These are phyloP conservation scores for Melampsora americana DNA, from an alignment of 1,284 basidiomycete genomes.

Conservation along the genomic window DNA sequence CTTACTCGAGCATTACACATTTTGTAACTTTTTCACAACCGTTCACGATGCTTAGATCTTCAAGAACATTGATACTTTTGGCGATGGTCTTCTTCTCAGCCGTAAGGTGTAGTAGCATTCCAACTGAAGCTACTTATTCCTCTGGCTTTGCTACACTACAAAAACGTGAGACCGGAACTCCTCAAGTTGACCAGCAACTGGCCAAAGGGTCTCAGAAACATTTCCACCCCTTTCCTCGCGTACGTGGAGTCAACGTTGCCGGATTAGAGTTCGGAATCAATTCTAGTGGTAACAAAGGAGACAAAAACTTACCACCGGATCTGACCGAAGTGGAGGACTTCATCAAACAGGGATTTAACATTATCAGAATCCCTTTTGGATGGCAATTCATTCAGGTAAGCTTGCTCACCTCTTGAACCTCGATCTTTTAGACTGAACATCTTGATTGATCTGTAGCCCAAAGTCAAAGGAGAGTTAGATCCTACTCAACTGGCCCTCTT, in stretches of 20 bases:
- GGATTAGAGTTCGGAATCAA: slow-evolving; percentile 29
- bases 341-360: slow-evolving; percentile 5
- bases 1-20: no score
- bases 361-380: slow-evolving; percentile 13
- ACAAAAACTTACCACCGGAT: background rate
- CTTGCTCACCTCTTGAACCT: background rate
- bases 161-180: no score
- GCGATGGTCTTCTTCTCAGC: no score
- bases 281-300: background rate
- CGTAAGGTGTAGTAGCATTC: no score
- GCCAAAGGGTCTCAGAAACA: no score
- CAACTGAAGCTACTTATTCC: no score
- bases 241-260: slow-evolving; percentile 25
- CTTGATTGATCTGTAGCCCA: background rate
- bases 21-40: no score
- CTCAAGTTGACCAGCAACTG: no score
- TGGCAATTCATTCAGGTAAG: slow-evolving; percentile 24
- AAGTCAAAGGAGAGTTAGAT: slow-evolving; percentile 3
- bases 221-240: no score
- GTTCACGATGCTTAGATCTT: no score
- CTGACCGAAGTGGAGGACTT: slow-evolving; percentile 19
- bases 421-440: background rate
- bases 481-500: background rate
- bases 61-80: no score
- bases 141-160: no score